Percentiles rank a stretch among this genome's conserved stretches.
phyloP scores from a whole-genome alignment of 2,329 filamentous ascomycete genomes.

The Cytospora piceicola region DNA sequence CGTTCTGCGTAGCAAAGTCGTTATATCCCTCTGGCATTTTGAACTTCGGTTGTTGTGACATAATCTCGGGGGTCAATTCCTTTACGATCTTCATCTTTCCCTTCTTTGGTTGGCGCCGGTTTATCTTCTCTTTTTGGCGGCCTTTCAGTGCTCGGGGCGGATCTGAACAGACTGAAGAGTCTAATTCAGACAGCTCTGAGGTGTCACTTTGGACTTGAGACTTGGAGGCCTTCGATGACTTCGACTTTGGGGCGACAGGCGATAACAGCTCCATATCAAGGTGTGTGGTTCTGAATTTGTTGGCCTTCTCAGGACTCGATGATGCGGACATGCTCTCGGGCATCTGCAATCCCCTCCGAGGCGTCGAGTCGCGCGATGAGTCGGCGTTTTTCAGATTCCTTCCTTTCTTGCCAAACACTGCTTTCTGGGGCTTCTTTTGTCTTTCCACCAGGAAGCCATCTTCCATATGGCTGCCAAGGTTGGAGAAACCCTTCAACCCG shows the following conservation, averaged over 20 bases:
- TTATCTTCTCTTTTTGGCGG: not conserved
- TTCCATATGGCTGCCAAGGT: constrained; percentile 22
- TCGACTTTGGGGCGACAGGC: constrained; percentile 4
- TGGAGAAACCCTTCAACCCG: not conserved
- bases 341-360: not conserved
- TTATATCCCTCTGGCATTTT: constrained; percentile 26
- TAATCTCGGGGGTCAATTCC: constrained; percentile 6
- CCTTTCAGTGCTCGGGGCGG: constrained; percentile 14
- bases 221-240: not conserved
- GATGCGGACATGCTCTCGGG: constrained; percentile 12
- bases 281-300: constrained; percentile 25
- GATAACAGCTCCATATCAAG: constrained; percentile 6
- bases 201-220: not conserved
- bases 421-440: not conserved
- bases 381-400: not conserved
- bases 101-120: not conserved
- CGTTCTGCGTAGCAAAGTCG: constrained; percentile 16
- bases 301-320: constrained; percentile 20
- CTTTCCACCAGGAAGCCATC: constrained; percentile 16
- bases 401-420: constrained; percentile 19
- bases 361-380: constrained; percentile 7
- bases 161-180: constrained; percentile 11
- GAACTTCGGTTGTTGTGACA: constrained; percentile 25
- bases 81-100: not conserved
- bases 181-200: constrained; percentile 20